Conservation (phyloP, 73 alveolate species). For the Paramecium octaurelia region DNA sequence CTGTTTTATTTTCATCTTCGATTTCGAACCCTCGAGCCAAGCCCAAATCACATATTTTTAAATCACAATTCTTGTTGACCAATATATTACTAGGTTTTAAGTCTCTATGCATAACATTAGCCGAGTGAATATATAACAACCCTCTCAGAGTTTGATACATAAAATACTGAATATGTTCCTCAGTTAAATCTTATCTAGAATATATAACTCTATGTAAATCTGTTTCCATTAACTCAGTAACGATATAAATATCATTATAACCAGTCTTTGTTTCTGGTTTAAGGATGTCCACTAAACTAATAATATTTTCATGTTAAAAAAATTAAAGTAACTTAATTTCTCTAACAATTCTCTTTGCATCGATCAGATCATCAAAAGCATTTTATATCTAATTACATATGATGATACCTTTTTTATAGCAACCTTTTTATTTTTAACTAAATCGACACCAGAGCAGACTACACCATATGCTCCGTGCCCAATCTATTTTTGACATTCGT, state of each 20-base stretch:
- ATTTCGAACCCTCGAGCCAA: constrained; percentile 72
- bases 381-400: constrained; percentile 64
- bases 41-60: constrained; percentile 90
- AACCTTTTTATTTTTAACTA: constrained; percentile 74
- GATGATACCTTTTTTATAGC: constrained; percentile 84
- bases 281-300: constrained; percentile 72
- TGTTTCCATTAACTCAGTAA: constrained; percentile 92
- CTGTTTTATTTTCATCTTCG: constrained; percentile 62
- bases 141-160: constrained; percentile 87
- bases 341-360: constrained; percentile 89
- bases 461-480: constrained; percentile 92
- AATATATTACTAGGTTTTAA: constrained; percentile 91
- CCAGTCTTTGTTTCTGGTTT: constrained; percentile 87
- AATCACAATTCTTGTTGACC: constrained; percentile 89
- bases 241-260: constrained; percentile 88
- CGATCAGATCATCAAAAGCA: constrained; percentile 86
- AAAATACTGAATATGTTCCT: constrained; percentile 80
- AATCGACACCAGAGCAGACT: constrained; percentile 84
- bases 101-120: constrained; percentile 93
- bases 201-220: constrained; percentile 90
- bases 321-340: constrained; percentile 79
- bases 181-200: constrained; percentile 85
- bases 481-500: constrained; percentile 73
- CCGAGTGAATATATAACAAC: constrained; percentile 87
- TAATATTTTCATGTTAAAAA: constrained; percentile 87